phyloP scores from a whole-genome alignment of 495 filamentous ascomycete species.

The Amphirosellinia nigrospora region DNA sequence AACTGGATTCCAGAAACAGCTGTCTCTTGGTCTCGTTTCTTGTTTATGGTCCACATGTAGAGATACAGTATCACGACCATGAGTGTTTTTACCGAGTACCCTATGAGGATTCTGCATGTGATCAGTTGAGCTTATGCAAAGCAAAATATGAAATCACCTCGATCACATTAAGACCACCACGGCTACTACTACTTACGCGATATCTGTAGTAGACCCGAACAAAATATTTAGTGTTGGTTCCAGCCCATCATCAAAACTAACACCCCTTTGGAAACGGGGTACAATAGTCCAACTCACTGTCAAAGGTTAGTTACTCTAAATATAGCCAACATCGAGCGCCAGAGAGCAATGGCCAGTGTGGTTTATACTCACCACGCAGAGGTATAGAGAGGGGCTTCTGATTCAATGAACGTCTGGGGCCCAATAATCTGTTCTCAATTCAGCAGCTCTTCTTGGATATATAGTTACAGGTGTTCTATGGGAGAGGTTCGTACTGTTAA shows the following conservation, averaged over 20 bases:
- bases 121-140: neutral
- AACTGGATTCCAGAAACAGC: slow-evolving; percentile 33
- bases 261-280: neutral
- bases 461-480: neutral
- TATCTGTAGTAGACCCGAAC: slow-evolving; percentile 32
- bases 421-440: slow-evolving; percentile 47
- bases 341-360: neutral
- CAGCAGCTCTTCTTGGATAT: neutral
- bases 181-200: slow-evolving; percentile 46
- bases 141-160: neutral
- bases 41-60: slow-evolving; percentile 62
- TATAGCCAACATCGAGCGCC: neutral
- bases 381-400: slow-evolving; percentile 59
- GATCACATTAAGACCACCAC: no score
- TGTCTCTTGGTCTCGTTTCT: slow-evolving; percentile 56
- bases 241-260: neutral
- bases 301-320: neutral
- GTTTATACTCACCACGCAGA: slow-evolving; percentile 46
- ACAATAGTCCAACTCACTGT: slow-evolving; percentile 10
- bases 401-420: slow-evolving; percentile 60
- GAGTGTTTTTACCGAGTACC: slow-evolving; percentile 57
- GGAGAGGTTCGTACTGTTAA: slow-evolving; percentile 10
- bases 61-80: slow-evolving; percentile 55
- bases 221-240: neutral
- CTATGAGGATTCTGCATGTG: slow-evolving; percentile 51